These are phyloP conservation scores for Boletus rubropictus DNA, from an alignment of 768 basidiomycete species.

Conservation along the genomic window DNA sequence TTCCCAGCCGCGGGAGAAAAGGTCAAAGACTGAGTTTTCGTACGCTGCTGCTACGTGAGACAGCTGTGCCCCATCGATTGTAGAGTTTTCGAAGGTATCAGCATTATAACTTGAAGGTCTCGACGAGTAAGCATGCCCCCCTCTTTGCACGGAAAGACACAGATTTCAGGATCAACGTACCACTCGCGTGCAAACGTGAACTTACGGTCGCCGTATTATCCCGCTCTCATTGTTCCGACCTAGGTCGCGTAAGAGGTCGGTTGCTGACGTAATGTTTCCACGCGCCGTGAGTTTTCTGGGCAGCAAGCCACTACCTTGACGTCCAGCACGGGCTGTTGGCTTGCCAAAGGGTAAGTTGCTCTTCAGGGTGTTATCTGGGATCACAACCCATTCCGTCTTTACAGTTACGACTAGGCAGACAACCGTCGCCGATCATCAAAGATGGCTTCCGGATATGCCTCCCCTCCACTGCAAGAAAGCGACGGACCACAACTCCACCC, in stretches of 20 bases:
- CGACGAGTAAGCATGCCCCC: background rate
- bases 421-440: conserved; percentile 26
- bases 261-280: conserved; percentile 33
- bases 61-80: too few relatives aligned
- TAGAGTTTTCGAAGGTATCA: too few relatives aligned
- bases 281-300: conserved; percentile 28
- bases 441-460: conserved; percentile 35
- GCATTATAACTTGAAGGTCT: background rate
- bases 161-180: background rate
- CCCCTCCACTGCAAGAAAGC: conserved; percentile 28
- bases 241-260: conserved; percentile 1
- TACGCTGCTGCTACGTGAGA: too few relatives aligned
- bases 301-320: conserved; percentile 23
- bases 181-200: background rate
- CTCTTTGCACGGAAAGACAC: background rate
- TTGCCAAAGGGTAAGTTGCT: conserved; percentile 24
- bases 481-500: conserved; percentile 53
- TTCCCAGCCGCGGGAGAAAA: background rate
- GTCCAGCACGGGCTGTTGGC: conserved; percentile 30
- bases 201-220: background rate
- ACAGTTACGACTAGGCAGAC: conserved; percentile 15
- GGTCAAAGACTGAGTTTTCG: too few relatives aligned
- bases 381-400: background rate
- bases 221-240: background rate
- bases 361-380: background rate